Evolutionary conservation across 2,329 filamentous ascomycete genomes (phyloP).

Genomic region (Corynespora cassiicola): DNA sequence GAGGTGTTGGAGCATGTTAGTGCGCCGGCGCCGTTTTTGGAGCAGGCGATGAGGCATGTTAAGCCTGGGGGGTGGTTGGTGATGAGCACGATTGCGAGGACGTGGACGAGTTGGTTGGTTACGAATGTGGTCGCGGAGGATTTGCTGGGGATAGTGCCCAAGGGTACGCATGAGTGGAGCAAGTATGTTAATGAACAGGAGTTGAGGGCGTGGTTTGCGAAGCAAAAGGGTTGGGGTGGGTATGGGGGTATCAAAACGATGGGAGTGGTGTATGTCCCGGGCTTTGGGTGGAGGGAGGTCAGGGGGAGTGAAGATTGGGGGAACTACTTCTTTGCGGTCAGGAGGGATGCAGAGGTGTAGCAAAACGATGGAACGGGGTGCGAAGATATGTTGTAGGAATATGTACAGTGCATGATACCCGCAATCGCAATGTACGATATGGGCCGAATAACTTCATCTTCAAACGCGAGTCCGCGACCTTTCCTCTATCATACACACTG

Average conservation of each 20-base stretch:
- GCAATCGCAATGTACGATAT: conserved; percentile 23
- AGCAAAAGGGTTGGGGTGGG: conserved; percentile 45
- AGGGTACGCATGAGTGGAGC: conserved; percentile 93
- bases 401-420: conserved; percentile 29
- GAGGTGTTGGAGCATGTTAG: conserved; percentile 96
- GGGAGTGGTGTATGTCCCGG: conserved; percentile 90
- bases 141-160: conserved; percentile 83
- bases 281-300: conserved; percentile 87
- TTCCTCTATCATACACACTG: conserved; percentile 5
- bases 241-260: conserved; percentile 61
- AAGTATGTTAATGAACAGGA: conserved; percentile 94
- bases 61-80: conserved; percentile 93
- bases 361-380: neutral
- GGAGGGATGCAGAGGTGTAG: conserved; percentile 50
- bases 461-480: no score
- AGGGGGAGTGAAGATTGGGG: conserved; percentile 81
- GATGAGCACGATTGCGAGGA: conserved; percentile 89
- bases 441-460: conserved; percentile 1
- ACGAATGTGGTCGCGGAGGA: conserved; percentile 94
- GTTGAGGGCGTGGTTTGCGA: conserved; percentile 59
- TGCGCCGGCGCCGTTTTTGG: conserved; percentile 75
- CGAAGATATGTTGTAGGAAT: conserved; percentile 1
- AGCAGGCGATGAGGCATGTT: conserved; percentile 75
- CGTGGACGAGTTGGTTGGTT: conserved; percentile 86
- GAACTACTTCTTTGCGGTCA: conserved; percentile 95